Conservation (phyloP, 1,284 basidiomycete species). For the Rhizopogon parksii region DNA sequence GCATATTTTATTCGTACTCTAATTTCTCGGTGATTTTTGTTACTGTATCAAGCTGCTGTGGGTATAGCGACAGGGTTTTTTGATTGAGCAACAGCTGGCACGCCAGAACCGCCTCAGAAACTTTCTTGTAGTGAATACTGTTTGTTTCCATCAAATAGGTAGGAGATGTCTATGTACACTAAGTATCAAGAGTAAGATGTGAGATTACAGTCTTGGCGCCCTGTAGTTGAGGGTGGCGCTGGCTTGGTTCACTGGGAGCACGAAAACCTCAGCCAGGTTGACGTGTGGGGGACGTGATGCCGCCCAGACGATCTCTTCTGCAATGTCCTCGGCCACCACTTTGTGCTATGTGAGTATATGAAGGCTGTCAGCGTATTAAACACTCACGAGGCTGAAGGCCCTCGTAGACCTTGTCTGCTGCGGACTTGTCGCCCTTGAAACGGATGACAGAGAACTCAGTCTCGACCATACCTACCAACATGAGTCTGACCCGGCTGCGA, state of each 20-base stretch:
- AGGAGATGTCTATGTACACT: not conserved
- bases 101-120: too few relatives aligned
- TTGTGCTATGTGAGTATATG: constrained; percentile 12
- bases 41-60: constrained; percentile 24
- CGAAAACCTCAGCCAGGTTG: constrained; percentile 74
- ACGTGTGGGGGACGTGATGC: constrained; percentile 83
- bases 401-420: constrained; percentile 86
- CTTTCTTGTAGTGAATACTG: constrained; percentile 2
- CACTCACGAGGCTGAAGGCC: constrained; percentile 73
- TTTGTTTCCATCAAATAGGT: constrained; percentile 1
- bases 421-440: constrained; percentile 75
- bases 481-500: constrained; percentile 3
- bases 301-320: constrained; percentile 97
- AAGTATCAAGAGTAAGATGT: not conserved
- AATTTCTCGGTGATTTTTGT: constrained; percentile 16
- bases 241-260: constrained; percentile 80
- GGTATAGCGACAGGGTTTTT: too few relatives aligned
- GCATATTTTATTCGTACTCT: constrained; percentile 1
- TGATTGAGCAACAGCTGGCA: too few relatives aligned
- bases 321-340: constrained; percentile 81
- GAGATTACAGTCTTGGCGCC: constrained; percentile 9
- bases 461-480: constrained; percentile 72
- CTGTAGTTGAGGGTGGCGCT: constrained; percentile 42
- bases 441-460: constrained; percentile 89
- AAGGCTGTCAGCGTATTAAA: not conserved